A percentile compares a stretch with the other conserved stretches of the same genome.
Conservation (phyloP, 495 filamentous ascomycete species). For the Cairneyella variabilis region DNA sequence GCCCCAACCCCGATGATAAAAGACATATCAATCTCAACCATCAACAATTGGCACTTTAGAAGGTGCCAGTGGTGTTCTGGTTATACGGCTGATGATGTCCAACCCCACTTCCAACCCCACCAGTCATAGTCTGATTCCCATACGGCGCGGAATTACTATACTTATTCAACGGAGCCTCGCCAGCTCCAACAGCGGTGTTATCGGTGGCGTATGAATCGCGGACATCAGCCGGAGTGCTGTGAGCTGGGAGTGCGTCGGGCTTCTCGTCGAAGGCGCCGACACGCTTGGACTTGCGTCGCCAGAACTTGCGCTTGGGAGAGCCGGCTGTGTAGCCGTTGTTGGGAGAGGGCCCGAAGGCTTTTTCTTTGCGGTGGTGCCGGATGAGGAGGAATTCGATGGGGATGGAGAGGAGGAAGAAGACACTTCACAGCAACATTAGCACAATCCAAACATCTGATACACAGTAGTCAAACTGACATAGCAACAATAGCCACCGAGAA, state of each 20-base stretch:
- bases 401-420: conserved; percentile 66
- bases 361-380: conserved; percentile 72
- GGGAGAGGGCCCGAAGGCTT: conserved; percentile 73
- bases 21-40: background rate
- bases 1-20: background rate
- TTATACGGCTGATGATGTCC: conserved; percentile 8
- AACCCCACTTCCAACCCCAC: background rate
- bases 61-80: conserved; percentile 10
- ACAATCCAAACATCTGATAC: no score
- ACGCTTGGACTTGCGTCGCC: conserved; percentile 39
- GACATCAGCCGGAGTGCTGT: conserved; percentile 21
- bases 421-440: conserved; percentile 43
- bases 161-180: conserved; percentile 16
- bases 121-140: background rate
- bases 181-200: conserved; percentile 16
- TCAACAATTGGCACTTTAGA: conserved; percentile 8
- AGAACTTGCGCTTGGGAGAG: conserved; percentile 45
- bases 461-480: conserved; percentile 71
- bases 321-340: conserved; percentile 76
- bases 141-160: conserved; percentile 13
- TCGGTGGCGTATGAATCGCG: conserved; percentile 20
- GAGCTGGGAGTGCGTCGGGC: conserved; percentile 27
- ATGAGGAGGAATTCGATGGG: conserved; percentile 59
- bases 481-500: conserved; percentile 76
- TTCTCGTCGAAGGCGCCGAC: conserved; percentile 33